These are phyloP conservation scores for Poa pratensis DNA, from an alignment of 176 grass and related monocot species.

Conservation along the genomic window DNA sequence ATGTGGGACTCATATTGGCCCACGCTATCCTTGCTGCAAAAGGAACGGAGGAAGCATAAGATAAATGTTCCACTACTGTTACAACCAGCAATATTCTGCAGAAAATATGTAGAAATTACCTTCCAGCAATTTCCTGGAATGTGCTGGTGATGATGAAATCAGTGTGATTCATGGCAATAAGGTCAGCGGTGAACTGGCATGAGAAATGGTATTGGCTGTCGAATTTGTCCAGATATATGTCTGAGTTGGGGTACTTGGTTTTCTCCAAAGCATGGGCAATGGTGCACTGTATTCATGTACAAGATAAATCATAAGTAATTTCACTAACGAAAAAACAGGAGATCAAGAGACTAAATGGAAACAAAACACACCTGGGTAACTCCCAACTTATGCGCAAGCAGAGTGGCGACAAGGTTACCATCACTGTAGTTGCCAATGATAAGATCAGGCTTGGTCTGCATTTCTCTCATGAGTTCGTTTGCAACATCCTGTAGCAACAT, in stretches of 20 bases:
- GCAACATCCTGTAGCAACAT: constrained; percentile 75
- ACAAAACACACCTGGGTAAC: constrained; percentile 78
- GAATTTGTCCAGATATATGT: constrained; percentile 94
- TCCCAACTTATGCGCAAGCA: constrained; percentile 89
- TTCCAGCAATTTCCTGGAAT: constrained; percentile 99
- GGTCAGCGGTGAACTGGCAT: constrained; percentile 94
- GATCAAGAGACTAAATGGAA: background rate
- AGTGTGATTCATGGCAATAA: constrained; percentile 93
- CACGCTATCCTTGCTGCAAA: constrained; percentile 87
- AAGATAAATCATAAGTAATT: constrained; percentile 30
- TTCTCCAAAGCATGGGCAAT: constrained; percentile 99
- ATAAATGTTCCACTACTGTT: constrained; percentile 5
- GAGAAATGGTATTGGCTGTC: constrained; percentile 97
- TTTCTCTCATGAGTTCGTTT: constrained; percentile 78
- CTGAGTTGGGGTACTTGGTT: constrained; percentile 96
- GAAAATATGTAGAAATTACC: constrained; percentile 43
- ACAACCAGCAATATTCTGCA: background rate
- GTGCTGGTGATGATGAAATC: constrained; percentile 99
- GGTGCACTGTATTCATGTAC: constrained; percentile 62
- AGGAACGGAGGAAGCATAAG: constrained; percentile 38
- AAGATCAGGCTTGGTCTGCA: constrained; percentile 90
- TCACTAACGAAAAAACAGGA: background rate
- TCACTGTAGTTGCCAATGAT: constrained; percentile 99
- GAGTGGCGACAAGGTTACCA: constrained; percentile 88
- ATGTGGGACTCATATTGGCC: constrained; percentile 95